phyloP scores from a whole-genome alignment of 164 flowering plant species.

The Annona squamosa region DNA sequence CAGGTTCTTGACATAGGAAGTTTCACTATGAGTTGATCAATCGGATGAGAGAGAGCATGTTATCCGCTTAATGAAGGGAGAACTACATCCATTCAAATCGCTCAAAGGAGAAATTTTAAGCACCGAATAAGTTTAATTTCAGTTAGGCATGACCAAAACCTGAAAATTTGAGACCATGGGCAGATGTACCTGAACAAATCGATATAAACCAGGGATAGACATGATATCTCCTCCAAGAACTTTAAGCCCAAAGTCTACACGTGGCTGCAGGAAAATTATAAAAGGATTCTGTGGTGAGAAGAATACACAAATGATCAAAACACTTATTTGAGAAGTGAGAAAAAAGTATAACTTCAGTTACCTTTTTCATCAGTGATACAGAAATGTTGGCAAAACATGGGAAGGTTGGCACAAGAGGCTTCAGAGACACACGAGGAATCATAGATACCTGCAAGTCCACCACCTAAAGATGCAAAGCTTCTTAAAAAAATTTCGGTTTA shows the following conservation, averaged over 20 bases:
- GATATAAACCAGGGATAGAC: slow-evolving; percentile 86
- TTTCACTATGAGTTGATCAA: no score
- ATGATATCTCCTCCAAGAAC: slow-evolving; percentile 74
- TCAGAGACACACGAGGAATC: slow-evolving; percentile 58
- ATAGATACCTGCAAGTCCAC: slow-evolving; percentile 71
- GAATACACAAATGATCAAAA: not conserved
- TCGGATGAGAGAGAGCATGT: no score
- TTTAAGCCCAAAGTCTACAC: slow-evolving; percentile 75
- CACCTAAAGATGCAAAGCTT: slow-evolving; percentile 39
- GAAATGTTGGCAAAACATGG: slow-evolving; percentile 72
- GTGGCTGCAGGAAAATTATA: slow-evolving; percentile 52
- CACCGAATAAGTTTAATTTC: not conserved
- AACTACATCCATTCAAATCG: not conserved
- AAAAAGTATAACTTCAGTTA: slow-evolving; percentile 11
- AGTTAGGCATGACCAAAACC: no score
- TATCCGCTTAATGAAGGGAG: not conserved
- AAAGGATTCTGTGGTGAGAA: not conserved
- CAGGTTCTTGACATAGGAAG: no score
- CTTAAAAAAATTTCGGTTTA: slow-evolving; percentile 3
- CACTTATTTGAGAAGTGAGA: not conserved
- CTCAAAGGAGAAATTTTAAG: not conserved
- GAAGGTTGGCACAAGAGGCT: slow-evolving; percentile 83
- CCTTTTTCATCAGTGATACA: slow-evolving; percentile 80
- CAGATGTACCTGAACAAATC: slow-evolving; percentile 56
- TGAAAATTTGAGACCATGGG: not conserved